These are phyloP conservation scores for Stromatinia cepivora DNA, from an alignment of 2,329 filamentous ascomycete species.

Conservation along the genomic window DNA sequence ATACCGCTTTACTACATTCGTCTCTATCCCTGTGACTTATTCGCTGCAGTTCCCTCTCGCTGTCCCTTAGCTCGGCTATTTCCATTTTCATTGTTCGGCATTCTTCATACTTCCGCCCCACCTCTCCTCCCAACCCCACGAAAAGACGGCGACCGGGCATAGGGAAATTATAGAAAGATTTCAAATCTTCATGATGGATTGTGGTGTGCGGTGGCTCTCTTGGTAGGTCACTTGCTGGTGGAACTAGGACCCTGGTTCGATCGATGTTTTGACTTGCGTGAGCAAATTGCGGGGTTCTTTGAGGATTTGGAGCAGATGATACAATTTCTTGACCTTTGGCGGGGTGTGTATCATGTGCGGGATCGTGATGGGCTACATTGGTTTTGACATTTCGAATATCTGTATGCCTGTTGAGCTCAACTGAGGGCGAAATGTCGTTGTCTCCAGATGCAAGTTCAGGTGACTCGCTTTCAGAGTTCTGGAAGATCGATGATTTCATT, in stretches of 20 bases:
- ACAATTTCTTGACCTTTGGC: background rate
- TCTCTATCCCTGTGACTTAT: background rate
- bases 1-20: background rate
- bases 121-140: too few relatives aligned
- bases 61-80: background rate
- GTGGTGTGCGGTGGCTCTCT: background rate
- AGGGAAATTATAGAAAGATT: background rate
- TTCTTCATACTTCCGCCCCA: too few relatives aligned
- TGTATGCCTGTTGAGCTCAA: background rate
- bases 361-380: background rate
- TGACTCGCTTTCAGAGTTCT: background rate
- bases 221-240: background rate
- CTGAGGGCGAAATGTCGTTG: background rate
- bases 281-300: background rate
- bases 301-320: background rate
- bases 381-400: background rate
- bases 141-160: background rate
- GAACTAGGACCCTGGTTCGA: background rate
- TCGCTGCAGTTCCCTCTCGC: background rate
- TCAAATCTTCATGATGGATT: background rate
- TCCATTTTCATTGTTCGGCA: background rate
- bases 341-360: background rate
- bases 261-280: too few relatives aligned
- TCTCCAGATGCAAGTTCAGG: background rate
- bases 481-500: too few relatives aligned